Evolutionary conservation across 2,329 filamentous ascomycete genomes (phyloP).

Genomic region (Didymella exigua): DNA sequence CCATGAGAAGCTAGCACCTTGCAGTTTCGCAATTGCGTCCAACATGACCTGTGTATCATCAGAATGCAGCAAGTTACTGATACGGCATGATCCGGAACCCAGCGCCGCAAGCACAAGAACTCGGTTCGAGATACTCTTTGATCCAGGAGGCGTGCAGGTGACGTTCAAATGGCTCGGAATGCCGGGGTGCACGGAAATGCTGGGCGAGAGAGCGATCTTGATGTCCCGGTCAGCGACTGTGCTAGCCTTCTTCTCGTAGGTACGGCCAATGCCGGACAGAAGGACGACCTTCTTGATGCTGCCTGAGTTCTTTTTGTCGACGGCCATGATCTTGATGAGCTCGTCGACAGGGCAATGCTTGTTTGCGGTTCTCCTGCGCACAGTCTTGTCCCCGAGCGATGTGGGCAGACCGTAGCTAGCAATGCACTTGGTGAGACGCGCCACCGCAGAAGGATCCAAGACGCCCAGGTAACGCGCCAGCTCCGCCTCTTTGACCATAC

Average conservation of each 20-base stretch:
- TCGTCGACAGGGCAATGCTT: slow-evolving; percentile 88
- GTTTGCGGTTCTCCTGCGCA: slow-evolving; percentile 80
- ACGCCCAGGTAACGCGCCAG: slow-evolving; percentile 87
- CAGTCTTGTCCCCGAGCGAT: slow-evolving; percentile 79
- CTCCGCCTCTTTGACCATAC: slow-evolving; percentile 98
- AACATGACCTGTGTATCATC: slow-evolving; percentile 98
- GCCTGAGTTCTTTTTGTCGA: slow-evolving; percentile 98
- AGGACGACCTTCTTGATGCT: slow-evolving; percentile 95
- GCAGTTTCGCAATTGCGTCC: slow-evolving; percentile 82
- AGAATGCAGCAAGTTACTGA: slow-evolving; percentile 92
- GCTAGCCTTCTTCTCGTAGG: slow-evolving; percentile 84
- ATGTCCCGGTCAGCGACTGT: slow-evolving; percentile 88
- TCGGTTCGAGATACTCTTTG: slow-evolving; percentile 96
- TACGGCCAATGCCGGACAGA: slow-evolving; percentile 85
- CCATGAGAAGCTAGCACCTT: slow-evolving; percentile 89
- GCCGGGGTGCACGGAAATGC: slow-evolving; percentile 74
- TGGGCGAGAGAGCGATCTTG: slow-evolving; percentile 79
- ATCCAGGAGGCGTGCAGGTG: slow-evolving; percentile 86
- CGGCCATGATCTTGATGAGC: slow-evolving; percentile 88
- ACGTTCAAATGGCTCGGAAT: slow-evolving; percentile 69
- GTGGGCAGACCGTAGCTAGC: slow-evolving; percentile 91
- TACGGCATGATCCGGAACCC: slow-evolving; percentile 80
- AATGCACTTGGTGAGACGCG: slow-evolving; percentile 89
- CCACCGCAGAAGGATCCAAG: slow-evolving; percentile 83
- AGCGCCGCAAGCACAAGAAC: slow-evolving; percentile 93